Evolutionary conservation across 768 basidiomycete genomes (phyloP).

Genomic region (Collybia sordida): DNA sequence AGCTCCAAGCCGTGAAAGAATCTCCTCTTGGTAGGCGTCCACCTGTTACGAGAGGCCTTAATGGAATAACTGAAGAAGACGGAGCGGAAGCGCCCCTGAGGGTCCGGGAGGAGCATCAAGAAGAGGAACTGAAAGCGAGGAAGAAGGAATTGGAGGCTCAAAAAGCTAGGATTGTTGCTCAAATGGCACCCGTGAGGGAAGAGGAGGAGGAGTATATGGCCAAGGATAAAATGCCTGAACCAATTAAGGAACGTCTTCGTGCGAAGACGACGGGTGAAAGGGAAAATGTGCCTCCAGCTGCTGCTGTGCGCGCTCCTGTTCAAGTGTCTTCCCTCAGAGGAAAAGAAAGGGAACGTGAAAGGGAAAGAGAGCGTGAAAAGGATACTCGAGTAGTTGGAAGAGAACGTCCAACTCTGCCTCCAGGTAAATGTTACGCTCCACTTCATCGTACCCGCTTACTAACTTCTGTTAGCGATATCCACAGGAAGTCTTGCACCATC

Average conservation of each 20-base stretch:
- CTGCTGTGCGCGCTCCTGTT: constrained; percentile 1
- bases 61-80: constrained; percentile 42
- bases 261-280: constrained; percentile 19
- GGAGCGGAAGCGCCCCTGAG: constrained; percentile 26
- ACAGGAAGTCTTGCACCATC: constrained; percentile 11
- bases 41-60: constrained; percentile 33
- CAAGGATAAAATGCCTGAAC: constrained; percentile 21
- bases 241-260: constrained; percentile 20
- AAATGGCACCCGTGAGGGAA: constrained; percentile 75
- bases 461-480: constrained; percentile 4
- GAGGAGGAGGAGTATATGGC: constrained; percentile 36
- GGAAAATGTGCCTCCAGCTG: constrained; percentile 29
- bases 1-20: constrained; percentile 56
- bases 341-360: constrained; percentile 12
- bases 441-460: background rate
- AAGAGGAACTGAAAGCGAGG: constrained; percentile 36
- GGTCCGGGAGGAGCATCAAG: constrained; percentile 24
- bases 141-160: constrained; percentile 85
- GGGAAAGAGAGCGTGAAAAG: constrained; percentile 10
- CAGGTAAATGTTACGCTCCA: constrained; percentile 5
- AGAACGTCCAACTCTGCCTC: constrained; percentile 2
- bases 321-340: constrained; percentile 6
- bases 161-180: constrained; percentile 91
- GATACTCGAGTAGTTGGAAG: constrained; percentile 4
- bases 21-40: constrained; percentile 52